Base-by-base conservation (phyloP, 2,329 filamentous ascomycete species). In the Metarhizium sp. region DNA sequence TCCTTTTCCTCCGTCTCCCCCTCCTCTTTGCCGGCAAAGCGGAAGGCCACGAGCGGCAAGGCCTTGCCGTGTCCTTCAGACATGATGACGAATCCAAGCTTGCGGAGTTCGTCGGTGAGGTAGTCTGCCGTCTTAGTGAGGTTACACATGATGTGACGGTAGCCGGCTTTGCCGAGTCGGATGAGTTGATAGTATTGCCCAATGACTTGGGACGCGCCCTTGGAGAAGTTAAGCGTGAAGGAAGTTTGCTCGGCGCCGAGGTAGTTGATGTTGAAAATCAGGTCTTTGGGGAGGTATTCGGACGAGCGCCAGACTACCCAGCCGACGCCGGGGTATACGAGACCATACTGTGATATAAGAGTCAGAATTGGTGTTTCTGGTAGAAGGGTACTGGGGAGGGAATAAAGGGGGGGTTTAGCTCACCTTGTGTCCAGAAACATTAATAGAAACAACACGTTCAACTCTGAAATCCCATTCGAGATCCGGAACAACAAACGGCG, bases 241-340 rank as follows among this genome's bases (percentile, higher is more conserved):
- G 90, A 96, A 2, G 91, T 87, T 70, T 97, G 92, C 67, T 96
- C 90, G 11, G 92, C 92, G 52, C 92, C 92, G 6, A 96, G 86
- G 74, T 97, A 97, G 80, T 96, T 96, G 81, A 97, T 96, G 79
- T 96, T 96, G 83, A 97, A 97, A 64, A 97, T 90, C 25, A 96
- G 85, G 66, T 96, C 92, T 67, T 92, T 80, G 7, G 92, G 92
- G 2, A 96, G 80, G 72, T 79, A 94, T 69, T 94, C 86, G 51
- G 89, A 82, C 42, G 84, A 82, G 50, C 92, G 84, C 91, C 92
- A 96, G 61, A 96, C 78, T 8, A 92, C 85, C 92, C 92, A 97
- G 56, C 92, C 92, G 13, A 97, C 89, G 69, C 92, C 92, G 0
- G 92, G 92, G 69, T 96, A 96, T 51, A 95, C 77, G 18, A 84